Percentiles rank a stretch among this genome's conserved stretches.
Conservation (phyloP, 2,329 filamentous ascomycete genomes). For the Corniculantispora saksenae region DNA sequence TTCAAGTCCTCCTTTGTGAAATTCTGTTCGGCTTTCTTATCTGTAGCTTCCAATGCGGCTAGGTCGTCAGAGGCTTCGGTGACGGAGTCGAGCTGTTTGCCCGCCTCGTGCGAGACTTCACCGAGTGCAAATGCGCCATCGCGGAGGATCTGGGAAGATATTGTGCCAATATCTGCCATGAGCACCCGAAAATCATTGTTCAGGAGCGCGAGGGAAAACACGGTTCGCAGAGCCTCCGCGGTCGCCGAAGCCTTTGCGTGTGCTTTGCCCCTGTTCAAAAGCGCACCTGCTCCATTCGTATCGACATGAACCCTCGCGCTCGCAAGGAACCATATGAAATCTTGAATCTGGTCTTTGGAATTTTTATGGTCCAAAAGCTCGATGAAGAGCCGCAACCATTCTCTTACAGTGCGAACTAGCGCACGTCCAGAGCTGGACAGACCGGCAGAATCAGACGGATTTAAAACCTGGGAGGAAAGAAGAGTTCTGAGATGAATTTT, state of each 20-base stretch:
- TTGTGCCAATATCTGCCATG: slow-evolving; percentile 73
- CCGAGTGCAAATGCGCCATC: slow-evolving; percentile 83
- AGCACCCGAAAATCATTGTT: slow-evolving; percentile 91
- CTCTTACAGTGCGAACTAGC: slow-evolving; percentile 69
- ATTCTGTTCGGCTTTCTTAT: slow-evolving; percentile 27
- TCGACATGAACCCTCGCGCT: slow-evolving; percentile 63
- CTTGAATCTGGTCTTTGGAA: slow-evolving; percentile 79
- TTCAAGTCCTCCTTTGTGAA: slow-evolving; percentile 66
- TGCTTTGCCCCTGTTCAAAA: slow-evolving; percentile 34
- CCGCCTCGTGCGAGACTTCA: slow-evolving; percentile 71
- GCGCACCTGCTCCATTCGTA: slow-evolving; percentile 30
- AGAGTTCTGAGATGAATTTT: slow-evolving; percentile 79
- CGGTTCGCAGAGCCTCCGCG: slow-evolving; percentile 78
- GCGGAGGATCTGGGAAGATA: slow-evolving; percentile 81
- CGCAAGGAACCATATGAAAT: slow-evolving; percentile 83
- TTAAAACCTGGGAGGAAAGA: slow-evolving; percentile 75
- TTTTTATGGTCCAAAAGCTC: slow-evolving; percentile 85
- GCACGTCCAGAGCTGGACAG: slow-evolving; percentile 77
- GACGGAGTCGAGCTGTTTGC: slow-evolving; percentile 67
- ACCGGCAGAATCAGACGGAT: slow-evolving; percentile 61
- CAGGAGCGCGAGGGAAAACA: slow-evolving; percentile 80
- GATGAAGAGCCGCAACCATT: slow-evolving; percentile 78
- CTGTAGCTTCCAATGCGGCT: slow-evolving; percentile 24
- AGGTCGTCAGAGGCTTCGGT: slow-evolving; percentile 24
- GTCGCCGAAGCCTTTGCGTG: slow-evolving; percentile 39